These are phyloP conservation scores for Brassica juncea DNA, from an alignment of 345 rosid species.

Conservation along the genomic window DNA sequence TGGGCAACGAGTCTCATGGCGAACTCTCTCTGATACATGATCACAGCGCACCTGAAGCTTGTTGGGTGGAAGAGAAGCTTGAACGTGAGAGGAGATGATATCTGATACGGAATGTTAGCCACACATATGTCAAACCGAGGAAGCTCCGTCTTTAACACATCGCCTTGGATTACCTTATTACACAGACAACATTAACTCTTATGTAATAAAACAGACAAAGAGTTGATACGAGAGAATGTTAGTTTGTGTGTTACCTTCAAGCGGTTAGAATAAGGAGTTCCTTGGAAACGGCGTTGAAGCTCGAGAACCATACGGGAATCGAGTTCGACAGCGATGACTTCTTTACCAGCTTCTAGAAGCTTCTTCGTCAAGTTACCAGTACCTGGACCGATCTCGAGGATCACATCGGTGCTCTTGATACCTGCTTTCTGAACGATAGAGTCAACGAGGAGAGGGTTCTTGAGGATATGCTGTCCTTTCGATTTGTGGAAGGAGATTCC, in stretches of 20 bases:
- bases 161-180: slow-evolving; percentile 83
- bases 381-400: slow-evolving; percentile 93
- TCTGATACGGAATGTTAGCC: slow-evolving; percentile 90
- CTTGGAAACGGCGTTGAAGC: slow-evolving; percentile 88
- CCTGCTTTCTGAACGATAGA: slow-evolving; percentile 83
- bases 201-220: not conserved
- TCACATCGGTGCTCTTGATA: slow-evolving; percentile 73
- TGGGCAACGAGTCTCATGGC: slow-evolving; percentile 91
- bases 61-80: slow-evolving; percentile 76
- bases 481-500: slow-evolving; percentile 90
- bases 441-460: slow-evolving; percentile 81
- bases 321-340: slow-evolving; percentile 77
- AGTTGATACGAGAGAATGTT: too few species aligned
- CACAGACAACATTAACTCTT: not conserved
- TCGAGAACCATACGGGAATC: slow-evolving; percentile 95
- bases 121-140: slow-evolving; percentile 89
- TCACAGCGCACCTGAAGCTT: slow-evolving; percentile 82
- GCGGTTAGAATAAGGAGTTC: slow-evolving; percentile 61
- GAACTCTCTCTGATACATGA: slow-evolving; percentile 93
- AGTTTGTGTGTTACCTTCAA: slow-evolving; percentile 47
- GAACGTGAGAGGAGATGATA: slow-evolving; percentile 87
- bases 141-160: slow-evolving; percentile 83
- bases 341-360: slow-evolving; percentile 84
- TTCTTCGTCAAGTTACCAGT: slow-evolving; percentile 90
- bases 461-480: slow-evolving; percentile 87